Evolutionary conservation across 768 basidiomycete species (phyloP).

Genomic region (Trametes punicea): DNA sequence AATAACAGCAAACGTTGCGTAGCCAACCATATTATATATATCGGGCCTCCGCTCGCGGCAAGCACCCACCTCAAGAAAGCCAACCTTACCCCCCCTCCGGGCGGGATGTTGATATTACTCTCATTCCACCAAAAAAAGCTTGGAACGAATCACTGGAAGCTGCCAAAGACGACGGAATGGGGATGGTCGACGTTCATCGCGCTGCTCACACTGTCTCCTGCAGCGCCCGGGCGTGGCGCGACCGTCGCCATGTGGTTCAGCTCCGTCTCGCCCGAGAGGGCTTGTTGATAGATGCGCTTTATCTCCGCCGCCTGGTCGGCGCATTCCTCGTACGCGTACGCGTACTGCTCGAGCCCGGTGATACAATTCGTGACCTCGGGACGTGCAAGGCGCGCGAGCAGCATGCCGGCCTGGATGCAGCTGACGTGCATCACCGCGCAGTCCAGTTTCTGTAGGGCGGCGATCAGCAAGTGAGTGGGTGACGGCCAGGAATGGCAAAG

Average conservation of each 20-base stretch:
- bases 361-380: constrained; percentile 83
- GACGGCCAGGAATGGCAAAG: not conserved
- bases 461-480: not conserved
- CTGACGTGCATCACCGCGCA: constrained; percentile 89
- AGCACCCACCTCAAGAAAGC: too few relatives aligned
- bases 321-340: constrained; percentile 82
- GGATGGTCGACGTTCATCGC: constrained; percentile 24
- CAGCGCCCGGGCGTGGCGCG: constrained; percentile 24
- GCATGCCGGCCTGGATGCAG: constrained; percentile 77
- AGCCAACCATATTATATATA: not conserved
- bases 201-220: not conserved
- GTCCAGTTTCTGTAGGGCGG: constrained; percentile 56
- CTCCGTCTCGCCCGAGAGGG: constrained; percentile 34
- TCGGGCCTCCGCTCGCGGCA: too few relatives aligned
- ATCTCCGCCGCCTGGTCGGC: constrained; percentile 75
- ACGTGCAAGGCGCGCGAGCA: constrained; percentile 79
- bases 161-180: not conserved
- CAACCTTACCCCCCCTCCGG: not conserved
- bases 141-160: not conserved
- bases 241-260: constrained; percentile 41
- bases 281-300: constrained; percentile 44
- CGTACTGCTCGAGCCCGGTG: constrained; percentile 83
- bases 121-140: not conserved
- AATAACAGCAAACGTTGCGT: too few relatives aligned
- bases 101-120: too few relatives aligned